These are phyloP conservation scores for Calycina herbarum DNA, from an alignment of 2,329 filamentous ascomycete genomes.

Conservation along the genomic window DNA sequence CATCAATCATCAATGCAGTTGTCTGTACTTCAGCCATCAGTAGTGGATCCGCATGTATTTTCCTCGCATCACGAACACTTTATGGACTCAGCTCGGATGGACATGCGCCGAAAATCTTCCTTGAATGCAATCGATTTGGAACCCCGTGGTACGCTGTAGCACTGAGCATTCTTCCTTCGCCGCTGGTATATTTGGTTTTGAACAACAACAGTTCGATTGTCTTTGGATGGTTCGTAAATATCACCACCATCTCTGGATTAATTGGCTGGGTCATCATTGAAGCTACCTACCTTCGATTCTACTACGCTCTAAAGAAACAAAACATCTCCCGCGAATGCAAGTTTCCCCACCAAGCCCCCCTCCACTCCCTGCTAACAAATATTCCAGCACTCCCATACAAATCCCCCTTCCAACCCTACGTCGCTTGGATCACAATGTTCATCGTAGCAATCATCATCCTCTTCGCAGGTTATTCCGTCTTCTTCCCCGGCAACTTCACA, in stretches of 20 bases:
- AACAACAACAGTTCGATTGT: constrained; percentile 54
- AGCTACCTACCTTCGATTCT: constrained; percentile 59
- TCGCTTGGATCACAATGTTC: constrained; percentile 50
- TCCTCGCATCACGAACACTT: constrained; percentile 57
- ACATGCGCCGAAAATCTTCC: constrained; percentile 55
- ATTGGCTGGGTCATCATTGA: constrained; percentile 46
- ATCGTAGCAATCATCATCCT: constrained; percentile 31
- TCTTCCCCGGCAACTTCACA: constrained; percentile 66
- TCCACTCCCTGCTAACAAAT: not conserved
- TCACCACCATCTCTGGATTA: constrained; percentile 45
- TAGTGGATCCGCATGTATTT: constrained; percentile 64
- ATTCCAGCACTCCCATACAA: constrained; percentile 45
- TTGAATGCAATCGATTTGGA: constrained; percentile 58
- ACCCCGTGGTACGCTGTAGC: constrained; percentile 54
- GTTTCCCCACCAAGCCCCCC: not conserved
- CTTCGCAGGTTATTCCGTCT: constrained; percentile 60
- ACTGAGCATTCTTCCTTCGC: constrained; percentile 54
- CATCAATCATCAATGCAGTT: constrained; percentile 67
- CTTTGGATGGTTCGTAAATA: constrained; percentile 71
- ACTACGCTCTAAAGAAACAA: constrained; percentile 53
- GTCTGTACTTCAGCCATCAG: constrained; percentile 67
- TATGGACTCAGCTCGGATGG: constrained; percentile 54
- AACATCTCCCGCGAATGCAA: constrained; percentile 44
- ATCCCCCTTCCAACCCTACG: constrained; percentile 60
- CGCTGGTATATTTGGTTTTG: constrained; percentile 69